Percentiles rank a stretch among this genome's conserved stretches.
Evolutionary conservation across 2,329 filamentous ascomycete species (phyloP).

Genomic region (Aspergillus sp.): DNA sequence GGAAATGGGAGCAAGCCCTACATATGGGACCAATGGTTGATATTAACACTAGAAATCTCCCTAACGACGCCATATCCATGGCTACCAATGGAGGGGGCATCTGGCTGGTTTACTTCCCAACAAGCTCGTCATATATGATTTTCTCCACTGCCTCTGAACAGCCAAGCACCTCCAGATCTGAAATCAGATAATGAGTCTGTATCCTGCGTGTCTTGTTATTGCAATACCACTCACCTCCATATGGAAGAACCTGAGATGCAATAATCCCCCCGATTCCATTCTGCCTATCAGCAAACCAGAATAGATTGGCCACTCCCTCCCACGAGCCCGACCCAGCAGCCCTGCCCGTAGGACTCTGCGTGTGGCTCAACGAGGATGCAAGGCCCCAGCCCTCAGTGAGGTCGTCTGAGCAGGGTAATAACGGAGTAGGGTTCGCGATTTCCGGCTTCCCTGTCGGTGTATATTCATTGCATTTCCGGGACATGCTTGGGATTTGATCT

Average conservation of each 20-base stretch:
- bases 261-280: constrained; percentile 56
- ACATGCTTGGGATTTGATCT: constrained; percentile 59
- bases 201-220: too few species aligned
- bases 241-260: constrained; percentile 37
- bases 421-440: constrained; percentile 48
- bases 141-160: too few species aligned
- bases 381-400: constrained; percentile 66
- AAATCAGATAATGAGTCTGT: too few species aligned
- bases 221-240: too few species aligned
- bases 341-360: constrained; percentile 49
- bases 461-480: constrained; percentile 52
- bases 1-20: too few species aligned
- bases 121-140: too few species aligned
- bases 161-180: too few species aligned
- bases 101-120: too few species aligned
- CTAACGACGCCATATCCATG: too few species aligned
- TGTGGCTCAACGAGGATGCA: constrained; percentile 49
- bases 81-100: too few species aligned
- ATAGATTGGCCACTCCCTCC: constrained; percentile 59
- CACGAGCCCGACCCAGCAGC: constrained; percentile 49
- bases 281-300: constrained; percentile 60
- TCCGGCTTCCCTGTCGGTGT: constrained; percentile 42
- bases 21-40: too few species aligned
- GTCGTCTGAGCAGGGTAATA: constrained; percentile 28
- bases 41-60: too few species aligned